A percentile compares a stretch with the other conserved stretches of the same genome.
These are phyloP conservation scores for Pontederia crassipes DNA, from an alignment of 176 grass and related monocot species.

Conservation along the genomic window DNA sequence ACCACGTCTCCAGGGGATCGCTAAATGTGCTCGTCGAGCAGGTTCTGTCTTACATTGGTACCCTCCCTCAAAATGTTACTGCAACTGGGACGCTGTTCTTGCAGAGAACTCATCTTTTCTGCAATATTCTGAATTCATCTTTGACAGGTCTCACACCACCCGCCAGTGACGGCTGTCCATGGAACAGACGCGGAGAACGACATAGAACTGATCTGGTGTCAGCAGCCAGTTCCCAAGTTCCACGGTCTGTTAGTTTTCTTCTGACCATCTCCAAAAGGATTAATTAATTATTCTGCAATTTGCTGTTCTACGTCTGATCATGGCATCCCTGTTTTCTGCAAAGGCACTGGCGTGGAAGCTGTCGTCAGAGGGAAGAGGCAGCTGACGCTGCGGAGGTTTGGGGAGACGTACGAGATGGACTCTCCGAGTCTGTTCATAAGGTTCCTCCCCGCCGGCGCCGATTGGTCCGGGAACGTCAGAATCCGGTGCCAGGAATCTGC, in stretches of 20 bases:
- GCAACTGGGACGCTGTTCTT: too few relatives aligned
- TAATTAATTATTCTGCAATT: too few relatives aligned
- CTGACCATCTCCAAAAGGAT: too few relatives aligned
- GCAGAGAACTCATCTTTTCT: too few relatives aligned
- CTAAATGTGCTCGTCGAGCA: slow-evolving; percentile 88
- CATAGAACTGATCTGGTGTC: slow-evolving; percentile 68
- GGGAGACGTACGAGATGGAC: slow-evolving; percentile 57
- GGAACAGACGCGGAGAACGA: slow-evolving; percentile 37
- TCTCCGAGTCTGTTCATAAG: slow-evolving; percentile 65
- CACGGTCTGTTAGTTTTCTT: slow-evolving; percentile 27
- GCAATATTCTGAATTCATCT: neutral
- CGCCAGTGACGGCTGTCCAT: slow-evolving; percentile 64
- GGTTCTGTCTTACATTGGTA: slow-evolving; percentile 11
- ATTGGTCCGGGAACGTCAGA: slow-evolving; percentile 57
- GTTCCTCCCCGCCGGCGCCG: slow-evolving; percentile 44
- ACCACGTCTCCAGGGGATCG: slow-evolving; percentile 60
- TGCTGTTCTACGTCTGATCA: neutral
- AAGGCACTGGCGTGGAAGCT: slow-evolving; percentile 58
- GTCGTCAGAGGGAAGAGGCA: slow-evolving; percentile 49
- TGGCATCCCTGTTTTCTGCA: neutral
- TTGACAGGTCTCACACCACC: slow-evolving; percentile 66
- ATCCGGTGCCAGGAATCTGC: slow-evolving; percentile 47
- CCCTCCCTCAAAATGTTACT: too few relatives aligned
- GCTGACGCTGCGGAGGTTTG: slow-evolving; percentile 29
- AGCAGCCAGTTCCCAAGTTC: slow-evolving; percentile 51